Conservation (phyloP, 495 filamentous ascomycete genomes). For the Penicillium longicatenatum region DNA sequence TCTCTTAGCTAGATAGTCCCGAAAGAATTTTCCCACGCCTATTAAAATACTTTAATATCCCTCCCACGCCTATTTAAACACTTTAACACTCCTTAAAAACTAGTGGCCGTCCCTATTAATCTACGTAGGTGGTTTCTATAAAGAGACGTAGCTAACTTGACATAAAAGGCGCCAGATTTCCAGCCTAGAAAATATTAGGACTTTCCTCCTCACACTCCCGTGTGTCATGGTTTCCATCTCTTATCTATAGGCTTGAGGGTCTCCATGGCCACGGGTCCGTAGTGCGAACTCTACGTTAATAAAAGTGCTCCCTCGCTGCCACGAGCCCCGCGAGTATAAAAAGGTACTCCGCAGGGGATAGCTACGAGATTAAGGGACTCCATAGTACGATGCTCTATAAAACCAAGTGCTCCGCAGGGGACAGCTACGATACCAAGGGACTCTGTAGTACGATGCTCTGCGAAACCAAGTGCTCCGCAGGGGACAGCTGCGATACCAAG, state of each 20-base stretch:
- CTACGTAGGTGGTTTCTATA: not conserved
- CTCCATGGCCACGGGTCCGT: not conserved
- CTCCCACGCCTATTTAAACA: not conserved
- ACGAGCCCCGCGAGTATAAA: not conserved
- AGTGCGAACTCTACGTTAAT: not conserved
- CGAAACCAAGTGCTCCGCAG: not conserved
- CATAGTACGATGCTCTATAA: not conserved
- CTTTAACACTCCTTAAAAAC: not conserved
- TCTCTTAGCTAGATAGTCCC: not conserved
- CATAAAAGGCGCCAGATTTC: not conserved
- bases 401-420: not conserved
- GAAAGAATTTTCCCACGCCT: not conserved
- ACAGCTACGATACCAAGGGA: not conserved
- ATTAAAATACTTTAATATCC: not conserved
- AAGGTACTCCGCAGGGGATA: not conserved
- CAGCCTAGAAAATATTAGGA: not conserved
- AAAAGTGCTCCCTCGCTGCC: not conserved
- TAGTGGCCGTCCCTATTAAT: not conserved
- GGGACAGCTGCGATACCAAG: not conserved
- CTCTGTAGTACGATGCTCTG: not conserved
- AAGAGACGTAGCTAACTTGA: not conserved
- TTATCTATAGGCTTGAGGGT: constrained; percentile 6
- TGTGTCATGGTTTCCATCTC: not conserved
- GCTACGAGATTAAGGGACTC: not conserved
- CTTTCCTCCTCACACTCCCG: not conserved